phyloP scores from a whole-genome alignment of 1,284 basidiomycete genomes.

The Crucibulum cyathiforme region DNA sequence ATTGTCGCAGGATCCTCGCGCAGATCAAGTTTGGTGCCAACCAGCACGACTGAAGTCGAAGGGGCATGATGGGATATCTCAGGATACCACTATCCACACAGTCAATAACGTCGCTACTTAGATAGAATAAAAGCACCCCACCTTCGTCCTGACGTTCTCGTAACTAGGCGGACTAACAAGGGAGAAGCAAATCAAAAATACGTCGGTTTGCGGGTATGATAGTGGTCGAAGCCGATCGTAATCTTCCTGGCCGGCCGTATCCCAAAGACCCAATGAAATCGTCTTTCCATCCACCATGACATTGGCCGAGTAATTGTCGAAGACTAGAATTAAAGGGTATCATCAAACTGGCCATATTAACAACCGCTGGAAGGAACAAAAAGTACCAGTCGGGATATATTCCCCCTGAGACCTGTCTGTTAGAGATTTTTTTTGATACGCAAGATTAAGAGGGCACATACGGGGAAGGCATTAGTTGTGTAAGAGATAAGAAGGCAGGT shows the following conservation, averaged over 20 bases:
- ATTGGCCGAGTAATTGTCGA: conserved; percentile 95
- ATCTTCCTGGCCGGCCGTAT: conserved; percentile 99
- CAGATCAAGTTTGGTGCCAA: conserved; percentile 98
- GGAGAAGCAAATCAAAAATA: conserved; percentile 99
- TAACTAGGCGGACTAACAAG: conserved; percentile 97
- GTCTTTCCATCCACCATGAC: conserved; percentile 99
- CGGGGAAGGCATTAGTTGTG: conserved; percentile 95
- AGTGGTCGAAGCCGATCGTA: conserved; percentile 97
- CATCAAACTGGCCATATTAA: background rate
- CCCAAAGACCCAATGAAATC: conserved; percentile 96
- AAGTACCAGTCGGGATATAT: conserved; percentile 93
- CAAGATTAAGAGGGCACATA: conserved; percentile 48
- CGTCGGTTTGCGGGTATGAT: conserved; percentile 99
- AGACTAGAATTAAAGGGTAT: conserved; percentile 56
- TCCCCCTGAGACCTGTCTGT: conserved; percentile 70
- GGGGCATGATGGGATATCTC: conserved; percentile 98
- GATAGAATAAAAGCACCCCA: conserved; percentile 32
- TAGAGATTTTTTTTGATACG: conserved; percentile 15
- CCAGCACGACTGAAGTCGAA: conserved; percentile 91
- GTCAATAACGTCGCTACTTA: conserved; percentile 9
- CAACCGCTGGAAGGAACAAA: background rate
- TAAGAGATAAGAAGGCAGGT: conserved; percentile 97
- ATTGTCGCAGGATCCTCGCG: conserved; percentile 93
- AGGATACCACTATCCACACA: conserved; percentile 82
- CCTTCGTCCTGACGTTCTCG: conserved; percentile 98